Evolutionary conservation across 1,284 basidiomycete genomes (phyloP).

Genomic region (Cutaneotrichosporon mucoides): DNA sequence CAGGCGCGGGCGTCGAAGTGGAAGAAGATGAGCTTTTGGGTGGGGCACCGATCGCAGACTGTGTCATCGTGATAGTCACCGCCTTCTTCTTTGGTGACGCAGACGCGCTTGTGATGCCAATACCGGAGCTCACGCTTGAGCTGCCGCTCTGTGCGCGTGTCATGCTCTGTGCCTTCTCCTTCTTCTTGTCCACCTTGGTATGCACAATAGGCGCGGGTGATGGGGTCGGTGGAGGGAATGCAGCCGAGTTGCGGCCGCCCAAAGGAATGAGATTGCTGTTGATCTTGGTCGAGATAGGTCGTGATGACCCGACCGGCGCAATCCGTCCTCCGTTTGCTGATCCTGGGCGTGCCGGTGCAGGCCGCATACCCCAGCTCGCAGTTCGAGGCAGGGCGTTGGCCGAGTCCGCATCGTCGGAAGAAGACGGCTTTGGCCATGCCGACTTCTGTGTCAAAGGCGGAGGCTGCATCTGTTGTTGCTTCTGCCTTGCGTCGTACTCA

Average conservation of each 20-base stretch:
- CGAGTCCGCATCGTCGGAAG: slow-evolving; percentile 38
- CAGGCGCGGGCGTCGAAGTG: neutral
- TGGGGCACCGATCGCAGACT: neutral
- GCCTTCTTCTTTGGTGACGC: slow-evolving; percentile 42
- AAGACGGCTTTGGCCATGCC: slow-evolving; percentile 34
- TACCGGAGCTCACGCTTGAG: slow-evolving; percentile 25
- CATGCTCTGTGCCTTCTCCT: slow-evolving; percentile 28
- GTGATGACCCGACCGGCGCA: slow-evolving; percentile 25
- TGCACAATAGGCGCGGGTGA: slow-evolving; percentile 59
- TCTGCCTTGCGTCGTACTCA: slow-evolving; percentile 47
- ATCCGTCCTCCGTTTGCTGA: slow-evolving; percentile 9
- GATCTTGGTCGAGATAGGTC: slow-evolving; percentile 30
- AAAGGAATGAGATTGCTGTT: slow-evolving; percentile 36
- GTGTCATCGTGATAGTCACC: slow-evolving; percentile 5
- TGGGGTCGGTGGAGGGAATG: slow-evolving; percentile 56
- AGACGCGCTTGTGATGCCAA: slow-evolving; percentile 21
- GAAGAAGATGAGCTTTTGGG: neutral
- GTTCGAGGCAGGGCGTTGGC: slow-evolving; percentile 66
- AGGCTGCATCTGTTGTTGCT: slow-evolving; percentile 32
- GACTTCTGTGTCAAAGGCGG: slow-evolving; percentile 31
- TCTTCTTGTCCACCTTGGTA: slow-evolving; percentile 18
- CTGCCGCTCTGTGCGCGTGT: slow-evolving; percentile 34
- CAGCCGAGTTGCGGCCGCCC: slow-evolving; percentile 28
- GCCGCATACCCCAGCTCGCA: slow-evolving; percentile 66
- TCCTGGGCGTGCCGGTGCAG: slow-evolving; percentile 9